Conservation (phyloP, 805 yeast species). For the Saccharomycopsis oosterbeekiorum region DNA sequence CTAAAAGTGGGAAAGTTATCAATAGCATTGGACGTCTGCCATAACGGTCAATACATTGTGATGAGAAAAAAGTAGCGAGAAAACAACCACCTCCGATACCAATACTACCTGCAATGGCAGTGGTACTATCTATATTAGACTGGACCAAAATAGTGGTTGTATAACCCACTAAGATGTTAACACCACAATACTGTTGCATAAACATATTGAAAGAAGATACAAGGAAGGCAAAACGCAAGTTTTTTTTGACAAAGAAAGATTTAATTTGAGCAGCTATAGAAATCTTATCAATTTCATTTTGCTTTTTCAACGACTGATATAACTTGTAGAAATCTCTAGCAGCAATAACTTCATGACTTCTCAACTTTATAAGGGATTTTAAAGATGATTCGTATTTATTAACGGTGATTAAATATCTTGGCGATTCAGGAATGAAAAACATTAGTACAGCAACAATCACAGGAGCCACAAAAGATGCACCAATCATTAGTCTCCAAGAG, state of each 20-base stretch:
- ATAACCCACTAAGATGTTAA: conserved; percentile 42
- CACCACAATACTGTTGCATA: conserved; percentile 49
- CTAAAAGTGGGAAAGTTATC: conserved; percentile 51
- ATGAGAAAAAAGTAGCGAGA: conserved; percentile 38
- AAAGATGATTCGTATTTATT: conserved; percentile 40
- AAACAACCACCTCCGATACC: conserved; percentile 42
- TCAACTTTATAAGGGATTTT: conserved; percentile 36
- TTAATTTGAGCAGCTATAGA: conserved; percentile 30
- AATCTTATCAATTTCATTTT: conserved; percentile 32
- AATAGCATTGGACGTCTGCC: conserved; percentile 46
- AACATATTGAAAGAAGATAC: conserved; percentile 42
- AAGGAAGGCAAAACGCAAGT: conserved; percentile 42
- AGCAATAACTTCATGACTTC: conserved; percentile 42
- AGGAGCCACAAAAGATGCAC: conserved; percentile 52
- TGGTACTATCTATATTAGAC: conserved; percentile 33
- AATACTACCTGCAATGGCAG: conserved; percentile 32
- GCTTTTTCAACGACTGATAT: conserved; percentile 40
- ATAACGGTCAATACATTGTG: conserved; percentile 38
- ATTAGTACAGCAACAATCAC: conserved; percentile 41
- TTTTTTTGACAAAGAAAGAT: conserved; percentile 34
- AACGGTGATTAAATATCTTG: conserved; percentile 56
- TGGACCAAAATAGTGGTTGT: conserved; percentile 39
- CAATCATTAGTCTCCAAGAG: conserved; percentile 61
- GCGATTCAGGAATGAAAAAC: conserved; percentile 55
- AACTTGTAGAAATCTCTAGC: conserved; percentile 59